phyloP scores from a whole-genome alignment of 345 rosid genomes.

The Eucalyptus sp. region DNA sequence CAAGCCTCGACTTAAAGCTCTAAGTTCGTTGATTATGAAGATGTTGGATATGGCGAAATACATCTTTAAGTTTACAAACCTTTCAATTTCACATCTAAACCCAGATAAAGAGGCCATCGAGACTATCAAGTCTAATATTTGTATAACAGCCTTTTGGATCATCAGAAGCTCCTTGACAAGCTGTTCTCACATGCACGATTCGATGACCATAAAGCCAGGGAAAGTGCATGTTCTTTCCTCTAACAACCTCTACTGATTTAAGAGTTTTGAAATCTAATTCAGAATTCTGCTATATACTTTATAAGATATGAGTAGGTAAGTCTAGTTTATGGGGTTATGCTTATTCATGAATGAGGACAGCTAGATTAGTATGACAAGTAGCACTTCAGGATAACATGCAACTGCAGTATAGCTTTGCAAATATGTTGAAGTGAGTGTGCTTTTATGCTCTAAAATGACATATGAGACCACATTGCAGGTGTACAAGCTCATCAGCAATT shows the following conservation, averaged over 20 bases:
- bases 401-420: not conserved
- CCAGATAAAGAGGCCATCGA: constrained; percentile 25
- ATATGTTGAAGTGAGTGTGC: not conserved
- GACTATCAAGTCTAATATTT: constrained; percentile 28
- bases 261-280: not conserved
- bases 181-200: constrained; percentile 33
- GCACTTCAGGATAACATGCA: not conserved
- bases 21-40: constrained; percentile 27
- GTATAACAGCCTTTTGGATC: constrained; percentile 53
- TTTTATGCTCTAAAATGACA: not conserved
- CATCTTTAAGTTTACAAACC: constrained; percentile 41
- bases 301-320: not conserved
- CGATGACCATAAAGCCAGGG: constrained; percentile 30
- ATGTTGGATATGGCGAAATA: constrained; percentile 47
- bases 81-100: constrained; percentile 22
- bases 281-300: not conserved
- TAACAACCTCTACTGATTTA: not conserved
- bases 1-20: constrained; percentile 43
- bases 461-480: not conserved
- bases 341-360: not conserved
- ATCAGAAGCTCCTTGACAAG: constrained; percentile 46
- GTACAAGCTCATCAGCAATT: not conserved
- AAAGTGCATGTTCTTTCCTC: constrained; percentile 52
- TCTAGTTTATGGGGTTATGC: not conserved
- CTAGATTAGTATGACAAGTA: not conserved